Conservation (phyloP, 2,329 filamentous ascomycete species). For the Diaporthe destruens region DNA sequence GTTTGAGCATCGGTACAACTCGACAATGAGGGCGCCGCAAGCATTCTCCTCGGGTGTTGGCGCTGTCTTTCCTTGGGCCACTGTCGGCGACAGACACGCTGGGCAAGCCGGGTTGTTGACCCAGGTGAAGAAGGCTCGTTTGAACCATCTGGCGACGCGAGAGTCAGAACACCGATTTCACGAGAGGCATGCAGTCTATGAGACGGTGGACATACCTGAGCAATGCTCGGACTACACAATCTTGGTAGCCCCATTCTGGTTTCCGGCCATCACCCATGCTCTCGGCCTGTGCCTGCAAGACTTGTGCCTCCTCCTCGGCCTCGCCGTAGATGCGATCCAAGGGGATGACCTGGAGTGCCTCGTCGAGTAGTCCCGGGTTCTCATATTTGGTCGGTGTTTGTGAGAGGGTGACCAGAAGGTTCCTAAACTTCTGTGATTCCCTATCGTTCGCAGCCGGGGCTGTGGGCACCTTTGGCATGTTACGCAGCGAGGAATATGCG, state of each 20-base stretch:
- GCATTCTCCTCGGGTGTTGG: conserved; percentile 91
- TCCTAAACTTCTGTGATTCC: conserved; percentile 80
- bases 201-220: conserved; percentile 72
- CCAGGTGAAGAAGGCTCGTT: conserved; percentile 93
- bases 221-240: conserved; percentile 91
- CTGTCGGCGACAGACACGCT: conserved; percentile 84
- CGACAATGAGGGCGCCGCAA: conserved; percentile 86
- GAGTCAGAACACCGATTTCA: conserved; percentile 41
- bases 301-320: conserved; percentile 92
- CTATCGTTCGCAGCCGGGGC: conserved; percentile 76
- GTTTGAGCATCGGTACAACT: conserved; percentile 89
- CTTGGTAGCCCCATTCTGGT: conserved; percentile 96
- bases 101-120: conserved; percentile 94
- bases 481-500: conserved; percentile 62
- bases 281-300: conserved; percentile 87
- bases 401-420: conserved; percentile 86
- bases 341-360: conserved; percentile 87
- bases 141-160: conserved; percentile 81
- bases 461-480: conserved; percentile 73
- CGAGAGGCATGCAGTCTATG: conserved; percentile 22
- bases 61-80: conserved; percentile 84
- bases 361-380: conserved; percentile 93
- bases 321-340: conserved; percentile 92
- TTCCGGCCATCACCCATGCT: conserved; percentile 85
- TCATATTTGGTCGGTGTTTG: conserved; percentile 94